phyloP scores from a whole-genome alignment of 345 rosid species.

The Mallotus nudiflorus region DNA sequence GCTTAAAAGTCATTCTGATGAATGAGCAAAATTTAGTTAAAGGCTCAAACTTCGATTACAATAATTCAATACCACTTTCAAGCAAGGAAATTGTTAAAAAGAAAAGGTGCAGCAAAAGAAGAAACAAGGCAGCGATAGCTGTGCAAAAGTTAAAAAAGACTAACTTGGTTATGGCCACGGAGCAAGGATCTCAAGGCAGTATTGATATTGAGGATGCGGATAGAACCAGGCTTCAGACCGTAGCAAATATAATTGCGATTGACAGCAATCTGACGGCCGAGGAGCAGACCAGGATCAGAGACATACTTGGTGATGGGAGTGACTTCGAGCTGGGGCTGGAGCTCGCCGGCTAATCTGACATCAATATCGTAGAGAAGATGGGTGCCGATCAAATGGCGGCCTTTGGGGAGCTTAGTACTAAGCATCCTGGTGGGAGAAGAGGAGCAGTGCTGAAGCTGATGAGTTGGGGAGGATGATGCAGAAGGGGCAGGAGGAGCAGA shows the following conservation, averaged over 20 bases:
- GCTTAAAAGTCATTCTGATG: too few relatives aligned
- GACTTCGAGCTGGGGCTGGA: slow-evolving; percentile 83
- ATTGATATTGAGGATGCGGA: slow-evolving; percentile 77
- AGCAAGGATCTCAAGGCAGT: slow-evolving; percentile 81
- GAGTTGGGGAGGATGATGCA: slow-evolving; percentile 27
- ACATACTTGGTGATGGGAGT: slow-evolving; percentile 88
- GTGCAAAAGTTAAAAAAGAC: too few relatives aligned
- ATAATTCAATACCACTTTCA: background rate
- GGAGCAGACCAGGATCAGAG: slow-evolving; percentile 76
- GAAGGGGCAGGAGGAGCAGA: slow-evolving; percentile 32
- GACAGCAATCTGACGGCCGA: slow-evolving; percentile 88
- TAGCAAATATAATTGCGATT: slow-evolving; percentile 77
- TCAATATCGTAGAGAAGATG: slow-evolving; percentile 66
- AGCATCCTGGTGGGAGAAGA: slow-evolving; percentile 36
- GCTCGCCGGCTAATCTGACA: slow-evolving; percentile 57
- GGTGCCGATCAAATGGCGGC: slow-evolving; percentile 59
- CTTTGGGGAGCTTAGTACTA: slow-evolving; percentile 57
- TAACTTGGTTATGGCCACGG: slow-evolving; percentile 82
- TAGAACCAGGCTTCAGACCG: slow-evolving; percentile 79
- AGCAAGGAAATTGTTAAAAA: background rate
- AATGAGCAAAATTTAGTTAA: too few relatives aligned
- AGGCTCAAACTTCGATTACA: background rate
- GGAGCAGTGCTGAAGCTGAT: slow-evolving; percentile 32
- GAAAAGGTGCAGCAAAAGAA: background rate
- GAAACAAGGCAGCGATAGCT: too few relatives aligned